These are phyloP conservation scores for Orobanche coerulescens DNA, from an alignment of 257 asterid species.

Conservation along the genomic window DNA sequence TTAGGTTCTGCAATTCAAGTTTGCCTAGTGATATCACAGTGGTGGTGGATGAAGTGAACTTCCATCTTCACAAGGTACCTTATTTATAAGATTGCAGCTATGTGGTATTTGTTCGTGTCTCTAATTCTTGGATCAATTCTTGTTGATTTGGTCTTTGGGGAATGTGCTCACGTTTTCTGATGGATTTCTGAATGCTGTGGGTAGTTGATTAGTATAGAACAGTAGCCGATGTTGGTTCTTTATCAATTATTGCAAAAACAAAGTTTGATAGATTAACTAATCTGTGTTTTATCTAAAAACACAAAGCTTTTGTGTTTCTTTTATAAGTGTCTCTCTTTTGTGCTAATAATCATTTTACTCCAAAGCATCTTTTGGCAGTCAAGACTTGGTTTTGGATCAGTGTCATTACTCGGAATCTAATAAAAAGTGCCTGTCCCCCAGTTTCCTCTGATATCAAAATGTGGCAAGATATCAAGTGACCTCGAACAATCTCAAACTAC, in stretches of 20 bases:
- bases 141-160: conserved; percentile 10
- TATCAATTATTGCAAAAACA: neutral
- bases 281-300: neutral
- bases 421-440: conserved; percentile 28
- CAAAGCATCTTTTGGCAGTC: conserved; percentile 12
- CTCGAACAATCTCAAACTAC: conserved; percentile 46
- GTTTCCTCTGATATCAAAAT: conserved; percentile 90
- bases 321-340: neutral
- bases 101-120: neutral
- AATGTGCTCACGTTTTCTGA: neutral
- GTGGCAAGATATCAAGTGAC: conserved; percentile 63
- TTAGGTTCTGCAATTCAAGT: conserved; percentile 72
- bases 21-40: conserved; percentile 69
- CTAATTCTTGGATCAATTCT: conserved; percentile 1
- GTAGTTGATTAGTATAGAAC: neutral
- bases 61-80: conserved; percentile 92
- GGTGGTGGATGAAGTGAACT: conserved; percentile 55
- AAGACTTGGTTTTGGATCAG: conserved; percentile 1
- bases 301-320: neutral
- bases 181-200: neutral
- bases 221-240: neutral
- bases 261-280: neutral
- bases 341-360: neutral
- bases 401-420: conserved; percentile 24
- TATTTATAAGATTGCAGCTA: neutral